Evolutionary conservation across 139 green algal genomes (phyloP), one percentile per base, ranked within the genome.

Genomic region (Coelastrella sp.): DNA sequence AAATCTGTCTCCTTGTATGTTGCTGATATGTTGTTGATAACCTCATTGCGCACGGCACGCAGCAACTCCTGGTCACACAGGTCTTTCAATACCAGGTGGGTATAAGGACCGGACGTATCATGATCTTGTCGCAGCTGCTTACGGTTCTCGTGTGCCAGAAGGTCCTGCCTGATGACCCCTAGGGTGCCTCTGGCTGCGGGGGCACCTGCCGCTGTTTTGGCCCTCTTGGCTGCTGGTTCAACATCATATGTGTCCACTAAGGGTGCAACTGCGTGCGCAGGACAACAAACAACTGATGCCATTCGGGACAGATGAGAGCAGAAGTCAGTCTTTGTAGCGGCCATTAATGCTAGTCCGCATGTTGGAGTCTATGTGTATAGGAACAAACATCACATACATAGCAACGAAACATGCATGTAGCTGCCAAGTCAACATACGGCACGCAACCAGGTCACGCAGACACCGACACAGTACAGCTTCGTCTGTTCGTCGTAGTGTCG

Each of bases 1-100:
- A 98, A 89, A 86, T 98, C 95, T 1, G 94, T 98, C 79, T 98
- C 95, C 87, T 98, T 98, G 93, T 96, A 98, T 6, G 94, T 97
- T 2, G 94, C 95, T 78, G 93, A 67, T 27, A 98, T 87, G 88
- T 96, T 95, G 41, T 92, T 84, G 34, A 98, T 93, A 45, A 98
- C 93, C 86, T 98, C 93, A 1, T 96, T 90, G 0, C 95, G 90
- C 50, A 95, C 95, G 25, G 43, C 35, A 5, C 72, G 53, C 30
- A 98, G 88, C 27, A 86, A 45, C 0, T 89, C 63, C 0, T 74
- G 30, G 23, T 82, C 59, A 7, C n/a, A 50, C 38, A 89, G 51
- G 5, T 89, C 78, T 0, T 71, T 57, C 11, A 94, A 59, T 21
- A 91, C 85, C 9, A 88, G 69, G 59, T 94, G 90, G 23, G 64